Evolutionary conservation across 805 yeast species (phyloP), one percentile per base, ranked within the genome.

Genomic region (Metschnikowia matae): DNA sequence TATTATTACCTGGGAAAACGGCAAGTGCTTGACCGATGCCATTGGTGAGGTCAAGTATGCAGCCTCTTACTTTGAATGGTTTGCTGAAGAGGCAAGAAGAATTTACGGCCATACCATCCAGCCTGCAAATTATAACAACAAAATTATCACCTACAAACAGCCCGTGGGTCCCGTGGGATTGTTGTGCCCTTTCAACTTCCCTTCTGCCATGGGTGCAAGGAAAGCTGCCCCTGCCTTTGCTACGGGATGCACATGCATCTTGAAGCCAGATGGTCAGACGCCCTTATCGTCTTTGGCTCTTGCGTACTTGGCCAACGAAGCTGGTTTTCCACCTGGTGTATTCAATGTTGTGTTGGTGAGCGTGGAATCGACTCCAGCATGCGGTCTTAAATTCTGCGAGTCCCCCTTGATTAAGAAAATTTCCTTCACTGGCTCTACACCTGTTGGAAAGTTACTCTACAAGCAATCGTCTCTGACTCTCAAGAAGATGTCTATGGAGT

Each of bases 351-450:
- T 80, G 7, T 60, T 79, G 44, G 59, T 65, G 13, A 73, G 82
- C 7, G 71, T 72, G 50, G 75, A 75, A 48, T 69, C 70, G 46
- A 80, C 84, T 6, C 82, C 84, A 31, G 75, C 69, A 47, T 66
- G 77, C 54, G 86, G 86, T 13, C 64, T 76, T 50, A 75, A 68
- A 56, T 64, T 82, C 50, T 76, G 81, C 37, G 80, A 77, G 61
- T 76, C 80, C 46, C 78, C 78, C 4, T 56, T 63, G n/a, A 74
- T 87, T 53, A 77, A 78, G 60, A 86, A 86, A 63, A 75, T 86
- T 45, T 83, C 90, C 3, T 86, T 86, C 69, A 87, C 94, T 10
- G 94, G 94, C 8, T 84, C 90, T 31, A 86, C 94, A 2, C 75
- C 75, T 7, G 85, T 86, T 7, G 94, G 94, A 34, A 83, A 81